phyloP scores from a whole-genome alignment of 768 basidiomycete genomes.

The Boletus subparvulus region DNA sequence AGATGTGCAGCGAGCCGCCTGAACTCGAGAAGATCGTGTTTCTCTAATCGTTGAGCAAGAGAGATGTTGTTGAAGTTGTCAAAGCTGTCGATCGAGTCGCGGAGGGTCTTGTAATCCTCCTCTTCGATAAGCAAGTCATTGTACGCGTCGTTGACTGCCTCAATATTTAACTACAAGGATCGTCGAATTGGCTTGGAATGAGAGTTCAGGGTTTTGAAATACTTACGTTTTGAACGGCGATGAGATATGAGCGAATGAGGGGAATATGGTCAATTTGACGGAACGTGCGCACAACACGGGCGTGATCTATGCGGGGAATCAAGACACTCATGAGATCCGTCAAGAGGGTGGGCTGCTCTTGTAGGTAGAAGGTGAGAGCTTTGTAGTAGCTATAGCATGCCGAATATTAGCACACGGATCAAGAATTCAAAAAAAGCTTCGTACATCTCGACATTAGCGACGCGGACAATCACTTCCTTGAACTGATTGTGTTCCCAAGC shows the following conservation, averaged over 20 bases:
- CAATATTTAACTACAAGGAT: slow-evolving; percentile 77
- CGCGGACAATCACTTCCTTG: slow-evolving; percentile 96
- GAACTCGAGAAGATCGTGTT: slow-evolving; percentile 92
- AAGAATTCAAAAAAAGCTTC: slow-evolving; percentile 17
- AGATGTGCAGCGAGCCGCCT: slow-evolving; percentile 91
- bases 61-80: slow-evolving; percentile 95
- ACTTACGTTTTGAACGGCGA: slow-evolving; percentile 90
- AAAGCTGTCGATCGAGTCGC: slow-evolving; percentile 97
- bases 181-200: background rate
- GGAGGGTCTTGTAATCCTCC: slow-evolving; percentile 96
- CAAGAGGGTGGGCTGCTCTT: slow-evolving; percentile 89
- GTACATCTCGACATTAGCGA: slow-evolving; percentile 96
- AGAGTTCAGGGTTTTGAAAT: background rate
- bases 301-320: slow-evolving; percentile 92
- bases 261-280: slow-evolving; percentile 93
- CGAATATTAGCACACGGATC: slow-evolving; percentile 2
- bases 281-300: slow-evolving; percentile 95
- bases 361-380: slow-evolving; percentile 89
- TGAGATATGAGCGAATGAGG: slow-evolving; percentile 93
- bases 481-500: slow-evolving; percentile 99
- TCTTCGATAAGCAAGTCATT: slow-evolving; percentile 98
- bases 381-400: slow-evolving; percentile 77
- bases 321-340: slow-evolving; percentile 92
- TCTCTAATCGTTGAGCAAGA: slow-evolving; percentile 83
- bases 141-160: slow-evolving; percentile 97